Base-by-base conservation (phyloP, 257 asterid genomes). In the Mentha longifolia region DNA sequence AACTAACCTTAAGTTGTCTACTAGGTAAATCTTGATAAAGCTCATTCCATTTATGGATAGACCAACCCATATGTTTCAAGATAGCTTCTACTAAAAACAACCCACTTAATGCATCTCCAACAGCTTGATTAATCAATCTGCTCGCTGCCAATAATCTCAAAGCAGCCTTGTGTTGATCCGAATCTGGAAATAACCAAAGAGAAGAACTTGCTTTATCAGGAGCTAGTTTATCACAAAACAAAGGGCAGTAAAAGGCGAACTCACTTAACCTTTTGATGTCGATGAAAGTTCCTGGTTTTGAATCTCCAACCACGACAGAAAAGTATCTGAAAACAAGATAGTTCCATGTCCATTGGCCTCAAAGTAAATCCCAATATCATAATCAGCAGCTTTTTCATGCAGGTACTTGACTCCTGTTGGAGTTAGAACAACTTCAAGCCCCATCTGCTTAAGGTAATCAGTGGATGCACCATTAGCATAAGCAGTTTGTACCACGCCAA, bases 341-440 rank as follows among this genome's bases (percentile, higher is more conserved):
- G 98, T 95, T 78, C 98, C 99, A 65, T 95, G 99, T 74, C 99
- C 99, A 80, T 95, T 95, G 63, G 97, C 99, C 84, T 95, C 99
- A 55, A 92, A 89, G 78, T 92, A 95, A 74, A 95, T 85, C 61
- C 99, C 98, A 68, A 92, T 78, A 69, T 95, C 99, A 69, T 74
- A 92, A 67, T 92, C 97, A 11, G 95, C 90, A 75, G 98, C 98
- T 77, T 85, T 92, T 78, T 89, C 95, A 51, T 95, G 98, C 80
- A 95, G 83, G 77, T 89, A 81, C 80, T 89, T 95, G 72, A 94
- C 99, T 41, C 98, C 99, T 7, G 99, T 95, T 47, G 95, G 99
- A 49, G 99, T 88, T 54, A 89, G 75, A 43, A 68, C 93, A 68
- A 92, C 91, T 77, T 88, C 92, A 61, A 95, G 87, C 54, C 96